Evolutionary conservation across 2,329 filamentous ascomycete genomes (phyloP).

Genomic region (Didymella segeticola): DNA sequence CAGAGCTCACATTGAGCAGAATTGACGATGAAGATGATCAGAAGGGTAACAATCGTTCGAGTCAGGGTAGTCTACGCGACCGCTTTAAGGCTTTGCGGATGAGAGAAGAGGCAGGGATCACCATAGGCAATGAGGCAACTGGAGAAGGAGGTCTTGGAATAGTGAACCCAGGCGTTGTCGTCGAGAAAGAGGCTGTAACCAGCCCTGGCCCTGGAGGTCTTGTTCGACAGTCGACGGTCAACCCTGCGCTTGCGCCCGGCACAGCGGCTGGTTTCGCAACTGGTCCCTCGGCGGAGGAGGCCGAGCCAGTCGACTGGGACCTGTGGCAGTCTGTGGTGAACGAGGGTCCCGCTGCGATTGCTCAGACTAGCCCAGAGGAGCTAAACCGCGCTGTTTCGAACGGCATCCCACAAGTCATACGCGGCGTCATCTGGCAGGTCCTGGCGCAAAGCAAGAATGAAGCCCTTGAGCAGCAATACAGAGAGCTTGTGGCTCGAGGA

Average conservation of each 20-base stretch:
- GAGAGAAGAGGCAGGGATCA: conserved; percentile 53
- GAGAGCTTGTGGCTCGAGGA: conserved; percentile 77
- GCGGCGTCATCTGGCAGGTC: conserved; percentile 99
- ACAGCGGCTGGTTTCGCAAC: conserved; percentile 83
- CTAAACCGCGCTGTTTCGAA: conserved; percentile 89
- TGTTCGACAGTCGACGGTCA: conserved; percentile 68
- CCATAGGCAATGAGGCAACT: conserved; percentile 54
- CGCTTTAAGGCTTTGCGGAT: conserved; percentile 55
- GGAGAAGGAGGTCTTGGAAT: conserved; percentile 54
- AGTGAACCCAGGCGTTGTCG: conserved; percentile 46
- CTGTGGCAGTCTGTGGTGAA: conserved; percentile 97
- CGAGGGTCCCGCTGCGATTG: conserved; percentile 87
- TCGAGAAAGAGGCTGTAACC: conserved; percentile 46
- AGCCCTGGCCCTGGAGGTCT: conserved; percentile 39
- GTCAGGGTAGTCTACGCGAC: conserved; percentile 53
- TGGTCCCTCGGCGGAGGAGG: conserved; percentile 73
- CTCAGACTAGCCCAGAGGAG: conserved; percentile 86
- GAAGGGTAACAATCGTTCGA: conserved; percentile 40
- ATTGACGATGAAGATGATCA: conserved; percentile 67
- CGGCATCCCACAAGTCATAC: conserved; percentile 92
- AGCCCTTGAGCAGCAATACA: conserved; percentile 86
- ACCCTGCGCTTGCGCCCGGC: conserved; percentile 77
- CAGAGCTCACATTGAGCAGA: conserved; percentile 78
- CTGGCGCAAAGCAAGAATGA: conserved; percentile 94
- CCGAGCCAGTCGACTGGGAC: conserved; percentile 91